Percentiles rank a stretch among this genome's conserved stretches.
Conservation (phyloP, 202 grass and related monocot genomes). For the Panicum virgatum region DNA sequence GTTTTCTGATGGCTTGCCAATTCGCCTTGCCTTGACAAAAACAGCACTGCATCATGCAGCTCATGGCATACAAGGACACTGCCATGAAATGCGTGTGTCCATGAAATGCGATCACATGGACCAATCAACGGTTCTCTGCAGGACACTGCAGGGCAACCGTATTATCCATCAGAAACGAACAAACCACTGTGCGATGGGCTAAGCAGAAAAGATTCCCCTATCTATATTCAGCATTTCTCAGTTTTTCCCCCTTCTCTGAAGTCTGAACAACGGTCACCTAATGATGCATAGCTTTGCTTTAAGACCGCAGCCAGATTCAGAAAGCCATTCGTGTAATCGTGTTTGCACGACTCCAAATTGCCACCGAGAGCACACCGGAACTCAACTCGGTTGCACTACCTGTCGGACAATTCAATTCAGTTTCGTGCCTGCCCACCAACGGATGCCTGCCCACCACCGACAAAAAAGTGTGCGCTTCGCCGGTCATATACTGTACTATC, state of each 20-base stretch:
- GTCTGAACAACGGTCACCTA: background rate
- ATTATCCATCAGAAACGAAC: background rate
- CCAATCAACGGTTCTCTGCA: background rate
- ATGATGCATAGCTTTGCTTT: background rate
- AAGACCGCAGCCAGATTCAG: background rate
- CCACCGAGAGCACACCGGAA: background rate
- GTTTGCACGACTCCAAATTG: background rate
- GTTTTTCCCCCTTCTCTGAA: background rate
- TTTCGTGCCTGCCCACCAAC: constrained; percentile 1
- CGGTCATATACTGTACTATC: too few relatives aligned
- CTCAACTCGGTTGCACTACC: background rate
- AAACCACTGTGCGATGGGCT: background rate
- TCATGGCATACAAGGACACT: background rate
- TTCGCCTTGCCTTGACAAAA: background rate
- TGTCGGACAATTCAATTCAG: background rate
- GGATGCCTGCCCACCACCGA: constrained; percentile 4
- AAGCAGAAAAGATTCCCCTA: background rate
- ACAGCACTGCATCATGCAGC: too few relatives aligned
- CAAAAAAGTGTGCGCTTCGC: too few relatives aligned
- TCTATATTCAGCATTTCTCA: background rate
- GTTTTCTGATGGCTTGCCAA: background rate
- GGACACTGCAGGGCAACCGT: background rate
- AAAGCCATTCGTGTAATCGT: background rate
- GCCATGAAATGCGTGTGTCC: too few relatives aligned
- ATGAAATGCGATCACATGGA: background rate